Conservation (phyloP, 2,329 filamentous ascomycete species). For the Fusarium hostae region DNA sequence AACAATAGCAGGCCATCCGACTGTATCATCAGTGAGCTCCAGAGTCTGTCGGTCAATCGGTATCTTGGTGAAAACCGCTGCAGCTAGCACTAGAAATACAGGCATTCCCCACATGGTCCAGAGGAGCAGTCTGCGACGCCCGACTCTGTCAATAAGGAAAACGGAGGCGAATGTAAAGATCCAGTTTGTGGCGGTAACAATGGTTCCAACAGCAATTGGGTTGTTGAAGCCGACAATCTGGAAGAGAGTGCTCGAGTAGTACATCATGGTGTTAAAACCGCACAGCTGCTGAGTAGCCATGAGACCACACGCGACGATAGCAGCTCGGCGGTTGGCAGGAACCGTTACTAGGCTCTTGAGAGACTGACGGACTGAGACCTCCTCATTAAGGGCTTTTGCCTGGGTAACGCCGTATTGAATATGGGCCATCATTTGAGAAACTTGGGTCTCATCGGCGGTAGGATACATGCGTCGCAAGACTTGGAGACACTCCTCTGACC, state of each 20-base stretch:
- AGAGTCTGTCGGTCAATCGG: not conserved
- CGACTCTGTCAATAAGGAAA: slow-evolving; percentile 56
- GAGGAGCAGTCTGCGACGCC: slow-evolving; percentile 57
- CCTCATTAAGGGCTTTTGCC: not conserved
- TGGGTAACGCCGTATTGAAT: not conserved
- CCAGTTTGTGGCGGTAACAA: slow-evolving; percentile 59
- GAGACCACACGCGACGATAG: not conserved
- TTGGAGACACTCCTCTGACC: slow-evolving; percentile 51
- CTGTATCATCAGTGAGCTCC: not conserved
- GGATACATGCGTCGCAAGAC: slow-evolving; percentile 55
- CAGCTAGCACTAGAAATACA: slow-evolving; percentile 52
- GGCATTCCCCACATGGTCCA: slow-evolving; percentile 39
- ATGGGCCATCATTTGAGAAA: slow-evolving; percentile 43
- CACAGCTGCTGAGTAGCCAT: slow-evolving; percentile 52
- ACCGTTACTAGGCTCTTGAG: not conserved
- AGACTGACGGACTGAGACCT: not conserved
- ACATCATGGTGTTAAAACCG: slow-evolving; percentile 62
- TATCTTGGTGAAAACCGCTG: not conserved
- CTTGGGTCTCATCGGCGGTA: slow-evolving; percentile 53
- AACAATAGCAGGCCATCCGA: slow-evolving; percentile 52
- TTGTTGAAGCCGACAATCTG: slow-evolving; percentile 60
- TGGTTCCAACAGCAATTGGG: slow-evolving; percentile 57
- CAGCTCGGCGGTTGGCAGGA: not conserved
- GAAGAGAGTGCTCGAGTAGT: slow-evolving; percentile 62
- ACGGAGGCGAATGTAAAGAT: slow-evolving; percentile 61